These are phyloP conservation scores for Leccinum huronense DNA, from an alignment of 1,284 basidiomycete genomes.

Conservation along the genomic window DNA sequence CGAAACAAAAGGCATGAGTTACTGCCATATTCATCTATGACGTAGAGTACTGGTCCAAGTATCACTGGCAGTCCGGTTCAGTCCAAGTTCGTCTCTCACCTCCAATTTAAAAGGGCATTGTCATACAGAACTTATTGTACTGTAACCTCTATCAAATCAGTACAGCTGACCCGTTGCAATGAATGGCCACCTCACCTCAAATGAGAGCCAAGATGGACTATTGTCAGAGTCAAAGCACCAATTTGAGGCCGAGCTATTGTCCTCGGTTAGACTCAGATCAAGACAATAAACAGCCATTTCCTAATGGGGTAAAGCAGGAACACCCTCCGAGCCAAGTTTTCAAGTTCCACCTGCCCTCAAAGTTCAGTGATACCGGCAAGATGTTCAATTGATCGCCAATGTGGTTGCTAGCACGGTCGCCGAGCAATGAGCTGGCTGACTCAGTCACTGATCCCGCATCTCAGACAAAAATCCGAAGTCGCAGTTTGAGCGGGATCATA, in stretches of 20 bases:
- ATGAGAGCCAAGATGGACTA: constrained; percentile 6
- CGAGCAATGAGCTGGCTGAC: not conserved
- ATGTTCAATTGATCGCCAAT: not conserved
- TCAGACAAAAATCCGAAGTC: constrained; percentile 18
- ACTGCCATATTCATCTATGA: constrained; percentile 6
- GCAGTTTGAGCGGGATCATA: constrained; percentile 3
- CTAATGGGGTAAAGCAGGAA: constrained; percentile 14
- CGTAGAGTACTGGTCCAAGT: not conserved
- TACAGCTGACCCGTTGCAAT: not conserved
- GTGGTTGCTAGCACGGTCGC: not conserved
- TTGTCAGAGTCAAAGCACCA: constrained; percentile 18
- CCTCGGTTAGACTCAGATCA: constrained; percentile 5
- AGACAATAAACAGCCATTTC: constrained; percentile 30
- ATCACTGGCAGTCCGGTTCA: not conserved
- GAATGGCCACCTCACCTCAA: not conserved
- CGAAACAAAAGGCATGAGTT: constrained; percentile 26
- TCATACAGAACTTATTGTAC: not conserved
- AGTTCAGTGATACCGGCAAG: not conserved
- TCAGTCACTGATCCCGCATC: not conserved
- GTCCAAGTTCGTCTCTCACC: not conserved
- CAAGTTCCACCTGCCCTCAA: not conserved
- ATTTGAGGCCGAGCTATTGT: constrained; percentile 24
- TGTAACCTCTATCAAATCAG: not conserved
- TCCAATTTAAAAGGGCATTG: not conserved
- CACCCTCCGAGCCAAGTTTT: not conserved